Evolutionary conservation across 768 basidiomycete genomes (phyloP).

Genomic region (Suillus placidus): DNA sequence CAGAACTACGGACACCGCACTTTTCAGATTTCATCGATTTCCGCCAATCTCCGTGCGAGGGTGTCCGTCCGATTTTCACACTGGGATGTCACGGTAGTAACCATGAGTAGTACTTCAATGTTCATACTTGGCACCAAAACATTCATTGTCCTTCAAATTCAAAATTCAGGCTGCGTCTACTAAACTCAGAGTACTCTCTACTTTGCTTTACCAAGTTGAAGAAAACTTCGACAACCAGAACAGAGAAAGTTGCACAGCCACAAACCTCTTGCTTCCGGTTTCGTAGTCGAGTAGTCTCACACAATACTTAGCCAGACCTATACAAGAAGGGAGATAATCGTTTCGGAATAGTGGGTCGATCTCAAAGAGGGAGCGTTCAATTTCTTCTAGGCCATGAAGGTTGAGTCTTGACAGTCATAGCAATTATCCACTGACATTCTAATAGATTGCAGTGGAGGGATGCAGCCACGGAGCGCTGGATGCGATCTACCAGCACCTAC

Average conservation of each 20-base stretch:
- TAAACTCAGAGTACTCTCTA: too few species aligned
- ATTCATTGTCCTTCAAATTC: background rate
- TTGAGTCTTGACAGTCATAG: background rate
- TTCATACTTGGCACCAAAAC: too few species aligned
- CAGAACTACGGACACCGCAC: background rate
- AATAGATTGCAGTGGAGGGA: constrained; percentile 85
- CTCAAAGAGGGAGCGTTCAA: background rate
- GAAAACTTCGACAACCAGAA: too few species aligned
- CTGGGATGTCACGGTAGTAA: background rate
- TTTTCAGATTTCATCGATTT: background rate
- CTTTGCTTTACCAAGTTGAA: too few species aligned
- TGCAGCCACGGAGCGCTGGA: constrained; percentile 96
- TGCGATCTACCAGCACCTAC: constrained; percentile 77
- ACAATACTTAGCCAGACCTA: background rate
- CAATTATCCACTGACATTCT: background rate
- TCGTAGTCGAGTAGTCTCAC: background rate
- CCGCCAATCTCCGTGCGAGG: background rate
- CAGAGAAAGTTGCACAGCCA: background rate
- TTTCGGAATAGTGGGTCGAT: background rate
- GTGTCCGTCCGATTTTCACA: background rate
- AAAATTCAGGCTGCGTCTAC: too few species aligned
- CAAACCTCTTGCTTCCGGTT: background rate
- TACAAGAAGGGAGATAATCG: background rate
- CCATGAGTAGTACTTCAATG: background rate
- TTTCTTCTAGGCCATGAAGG: constrained; percentile 1